Conservation (phyloP, 176 grass and related monocot genomes). For the Triticum dicoccoides region DNA sequence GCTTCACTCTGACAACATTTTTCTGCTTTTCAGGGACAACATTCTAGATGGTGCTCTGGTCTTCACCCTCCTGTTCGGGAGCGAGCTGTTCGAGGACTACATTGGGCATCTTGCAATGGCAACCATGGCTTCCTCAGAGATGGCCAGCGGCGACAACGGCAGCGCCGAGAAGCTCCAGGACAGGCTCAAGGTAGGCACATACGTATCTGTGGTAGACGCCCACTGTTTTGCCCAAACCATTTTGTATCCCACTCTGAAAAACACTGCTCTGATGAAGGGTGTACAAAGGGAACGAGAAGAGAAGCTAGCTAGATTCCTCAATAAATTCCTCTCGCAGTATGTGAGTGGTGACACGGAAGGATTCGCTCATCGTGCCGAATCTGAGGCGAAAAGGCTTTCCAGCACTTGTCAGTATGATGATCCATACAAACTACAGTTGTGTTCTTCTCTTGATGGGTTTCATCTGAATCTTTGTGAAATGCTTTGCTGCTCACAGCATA, state of each 20-base stretch:
- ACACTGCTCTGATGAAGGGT: slow-evolving; percentile 46
- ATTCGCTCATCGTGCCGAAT: slow-evolving; percentile 60
- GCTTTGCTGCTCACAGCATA: slow-evolving; percentile 52
- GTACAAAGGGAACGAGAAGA: slow-evolving; percentile 94
- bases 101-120: slow-evolving; percentile 88
- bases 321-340: slow-evolving; percentile 84
- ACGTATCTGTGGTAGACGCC: too few relatives aligned
- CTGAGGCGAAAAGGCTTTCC: slow-evolving; percentile 79
- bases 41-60: slow-evolving; percentile 84
- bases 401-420: slow-evolving; percentile 55
- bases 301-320: slow-evolving; percentile 81
- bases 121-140: slow-evolving; percentile 84
- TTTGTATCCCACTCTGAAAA: background rate
- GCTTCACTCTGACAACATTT: background rate
- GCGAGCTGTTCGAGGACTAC: slow-evolving; percentile 93
- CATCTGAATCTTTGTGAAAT: slow-evolving; percentile 20
- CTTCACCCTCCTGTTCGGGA: slow-evolving; percentile 93
- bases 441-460: background rate
- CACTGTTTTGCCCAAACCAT: background rate
- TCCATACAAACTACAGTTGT: background rate
- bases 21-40: slow-evolving; percentile 61
- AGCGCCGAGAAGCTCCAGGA: slow-evolving; percentile 91
- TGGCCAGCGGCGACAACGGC: slow-evolving; percentile 56
- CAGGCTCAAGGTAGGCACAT: slow-evolving; percentile 62
- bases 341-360: slow-evolving; percentile 68